phyloP scores from a whole-genome alignment of 2,329 filamentous ascomycete species.

The Torrubiella hemipterigena region DNA sequence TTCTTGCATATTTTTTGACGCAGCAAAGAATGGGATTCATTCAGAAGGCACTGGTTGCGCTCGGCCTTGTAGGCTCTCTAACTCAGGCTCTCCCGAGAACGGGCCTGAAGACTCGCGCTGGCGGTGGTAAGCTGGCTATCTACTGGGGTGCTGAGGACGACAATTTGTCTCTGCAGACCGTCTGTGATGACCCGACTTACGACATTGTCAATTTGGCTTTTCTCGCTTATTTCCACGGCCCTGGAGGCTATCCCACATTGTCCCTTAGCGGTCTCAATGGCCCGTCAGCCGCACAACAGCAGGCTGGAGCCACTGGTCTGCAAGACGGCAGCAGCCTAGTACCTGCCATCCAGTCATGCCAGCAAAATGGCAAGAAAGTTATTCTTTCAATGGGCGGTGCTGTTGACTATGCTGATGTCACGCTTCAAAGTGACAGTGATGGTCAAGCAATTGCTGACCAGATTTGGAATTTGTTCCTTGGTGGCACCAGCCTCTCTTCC shows the following conservation, averaged over 20 bases:
- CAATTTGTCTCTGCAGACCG: slow-evolving; percentile 8
- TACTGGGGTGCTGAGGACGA: slow-evolving; percentile 12
- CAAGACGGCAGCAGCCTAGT: slow-evolving; percentile 10
- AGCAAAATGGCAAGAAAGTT: slow-evolving; percentile 54
- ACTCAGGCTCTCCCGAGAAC: slow-evolving; percentile 5
- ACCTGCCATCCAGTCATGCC: slow-evolving; percentile 38
- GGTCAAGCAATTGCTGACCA: slow-evolving; percentile 44
- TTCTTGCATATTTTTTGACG: too few relatives aligned
- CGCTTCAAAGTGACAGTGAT: slow-evolving; percentile 28
- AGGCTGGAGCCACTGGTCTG: slow-evolving; percentile 11
- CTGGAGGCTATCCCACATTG: slow-evolving; percentile 6
- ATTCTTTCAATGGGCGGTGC: slow-evolving; percentile 58
- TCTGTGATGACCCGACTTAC: slow-evolving; percentile 10
- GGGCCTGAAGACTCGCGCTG: slow-evolving; percentile 5
- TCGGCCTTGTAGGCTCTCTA: slow-evolving; percentile 1
- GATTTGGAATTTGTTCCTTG: slow-evolving; percentile 58
- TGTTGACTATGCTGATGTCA: slow-evolving; percentile 54
- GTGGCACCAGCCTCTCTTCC: slow-evolving; percentile 21
- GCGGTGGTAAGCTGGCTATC: slow-evolving; percentile 9
- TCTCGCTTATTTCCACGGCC: slow-evolving; percentile 9
- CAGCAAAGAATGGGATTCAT: too few relatives aligned
- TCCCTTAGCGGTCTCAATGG: slow-evolving; percentile 3
- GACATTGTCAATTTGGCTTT: slow-evolving; percentile 13
- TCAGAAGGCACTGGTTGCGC: too few relatives aligned
- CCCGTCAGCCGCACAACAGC: slow-evolving; percentile 5